Percentiles rank a stretch among this genome's conserved stretches.
phyloP scores from a whole-genome alignment of 1,284 basidiomycete genomes.

The Puccinia polysora region DNA sequence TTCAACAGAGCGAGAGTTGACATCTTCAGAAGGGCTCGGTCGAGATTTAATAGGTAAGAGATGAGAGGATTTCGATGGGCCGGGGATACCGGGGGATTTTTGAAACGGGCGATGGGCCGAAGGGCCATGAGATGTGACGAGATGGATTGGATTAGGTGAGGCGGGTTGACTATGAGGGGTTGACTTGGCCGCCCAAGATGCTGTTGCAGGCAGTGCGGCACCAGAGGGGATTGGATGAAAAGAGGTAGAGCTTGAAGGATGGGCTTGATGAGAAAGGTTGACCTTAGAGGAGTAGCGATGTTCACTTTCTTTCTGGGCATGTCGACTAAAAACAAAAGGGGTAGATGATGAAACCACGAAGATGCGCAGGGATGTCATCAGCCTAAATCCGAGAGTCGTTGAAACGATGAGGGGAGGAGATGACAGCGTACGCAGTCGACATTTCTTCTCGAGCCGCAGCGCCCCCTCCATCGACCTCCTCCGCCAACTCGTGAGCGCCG shows the following conservation, averaged over 20 bases:
- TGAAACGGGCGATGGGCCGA: background rate
- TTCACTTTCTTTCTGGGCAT: constrained; percentile 41
- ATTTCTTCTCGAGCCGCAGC: constrained; percentile 40
- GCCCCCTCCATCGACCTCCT: constrained; percentile 82
- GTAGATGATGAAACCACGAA: background rate
- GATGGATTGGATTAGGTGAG: constrained; percentile 18
- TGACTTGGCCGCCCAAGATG: constrained; percentile 40
- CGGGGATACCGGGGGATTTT: background rate
- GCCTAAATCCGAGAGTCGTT: too few species aligned
- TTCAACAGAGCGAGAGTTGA: background rate
- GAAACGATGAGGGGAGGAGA: constrained; percentile 11
- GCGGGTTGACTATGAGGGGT: constrained; percentile 30
- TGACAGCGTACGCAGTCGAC: constrained; percentile 32
- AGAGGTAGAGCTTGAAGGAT: constrained; percentile 16
- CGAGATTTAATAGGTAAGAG: constrained; percentile 32
- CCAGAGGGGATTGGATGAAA: constrained; percentile 27
- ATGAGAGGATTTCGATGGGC: constrained; percentile 15
- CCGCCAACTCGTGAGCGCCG: constrained; percentile 95
- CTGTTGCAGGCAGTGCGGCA: constrained; percentile 36
- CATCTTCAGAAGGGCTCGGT: constrained; percentile 23
- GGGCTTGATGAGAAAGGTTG: constrained; percentile 17
- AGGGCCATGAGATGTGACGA: background rate
- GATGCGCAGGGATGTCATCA: too few species aligned
- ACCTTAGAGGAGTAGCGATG: constrained; percentile 9
- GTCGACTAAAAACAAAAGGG: constrained; percentile 13